Conservation (phyloP, 192 early-diverging fungal genomes). For the Gaertneriomyces sp. region DNA sequence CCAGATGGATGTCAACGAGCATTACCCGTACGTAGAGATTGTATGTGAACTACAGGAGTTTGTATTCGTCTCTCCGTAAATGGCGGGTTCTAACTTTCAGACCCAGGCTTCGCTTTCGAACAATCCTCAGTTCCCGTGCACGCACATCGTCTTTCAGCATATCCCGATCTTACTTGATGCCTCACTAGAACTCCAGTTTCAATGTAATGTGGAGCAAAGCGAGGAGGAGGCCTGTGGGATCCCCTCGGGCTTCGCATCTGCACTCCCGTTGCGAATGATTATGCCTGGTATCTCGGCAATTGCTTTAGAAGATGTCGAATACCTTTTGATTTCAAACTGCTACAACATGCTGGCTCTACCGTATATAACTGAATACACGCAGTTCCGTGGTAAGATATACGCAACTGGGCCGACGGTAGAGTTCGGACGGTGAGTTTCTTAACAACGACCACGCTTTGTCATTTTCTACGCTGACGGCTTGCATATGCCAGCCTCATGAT, state of each 20-base stretch:
- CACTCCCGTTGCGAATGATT: not conserved
- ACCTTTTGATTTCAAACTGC: slow-evolving; percentile 71
- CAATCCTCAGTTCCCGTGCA: slow-evolving; percentile 26
- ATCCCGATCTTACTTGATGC: slow-evolving; percentile 20
- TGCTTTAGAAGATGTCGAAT: slow-evolving; percentile 51
- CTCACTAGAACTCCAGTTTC: slow-evolving; percentile 14
- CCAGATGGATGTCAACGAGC: too few relatives aligned
- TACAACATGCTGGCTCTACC: slow-evolving; percentile 74
- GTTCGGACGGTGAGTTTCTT: slow-evolving; percentile 59
- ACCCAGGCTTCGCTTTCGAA: slow-evolving; percentile 2
- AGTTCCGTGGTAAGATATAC: slow-evolving; percentile 71
- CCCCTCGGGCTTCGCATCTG: not conserved
- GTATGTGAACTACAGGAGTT: too few relatives aligned
- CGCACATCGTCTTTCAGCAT: slow-evolving; percentile 13
- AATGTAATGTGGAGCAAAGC: not conserved
- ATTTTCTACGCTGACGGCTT: not conserved
- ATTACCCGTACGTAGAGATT: too few relatives aligned
- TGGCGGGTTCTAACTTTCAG: too few relatives aligned
- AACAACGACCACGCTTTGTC: not conserved
- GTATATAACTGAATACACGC: slow-evolving; percentile 77
- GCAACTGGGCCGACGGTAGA: slow-evolving; percentile 78
- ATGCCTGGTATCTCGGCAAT: slow-evolving; percentile 6
- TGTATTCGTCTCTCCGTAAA: too few relatives aligned
- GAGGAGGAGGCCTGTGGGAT: not conserved
- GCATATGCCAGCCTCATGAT: slow-evolving; percentile 45